Evolutionary conservation across 768 basidiomycete genomes (phyloP).

Genomic region (Russula earlei): DNA sequence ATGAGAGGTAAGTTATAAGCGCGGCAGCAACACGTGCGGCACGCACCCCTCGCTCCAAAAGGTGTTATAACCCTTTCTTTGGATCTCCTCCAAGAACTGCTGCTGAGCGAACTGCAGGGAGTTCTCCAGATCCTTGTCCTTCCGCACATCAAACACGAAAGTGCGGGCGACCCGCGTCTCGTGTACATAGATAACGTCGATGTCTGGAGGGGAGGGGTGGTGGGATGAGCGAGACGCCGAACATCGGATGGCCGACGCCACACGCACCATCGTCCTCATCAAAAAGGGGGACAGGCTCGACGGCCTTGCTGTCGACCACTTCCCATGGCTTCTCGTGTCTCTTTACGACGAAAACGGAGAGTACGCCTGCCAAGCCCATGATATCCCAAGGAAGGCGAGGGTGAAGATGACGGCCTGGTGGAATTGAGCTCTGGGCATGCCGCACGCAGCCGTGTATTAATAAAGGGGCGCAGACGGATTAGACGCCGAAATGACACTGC

Average conservation of each 20-base stretch:
- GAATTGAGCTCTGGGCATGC: not conserved
- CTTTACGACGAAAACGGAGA: conserved; percentile 37
- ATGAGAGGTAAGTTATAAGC: not conserved
- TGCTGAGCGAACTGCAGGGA: conserved; percentile 55
- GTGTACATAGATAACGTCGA: conserved; percentile 49
- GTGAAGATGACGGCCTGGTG: not conserved
- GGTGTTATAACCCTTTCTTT: conserved; percentile 49
- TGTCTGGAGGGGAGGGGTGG: conserved; percentile 30
- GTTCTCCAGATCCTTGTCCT: conserved; percentile 38
- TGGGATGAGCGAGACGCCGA: not conserved
- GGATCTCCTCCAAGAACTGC: conserved; percentile 49
- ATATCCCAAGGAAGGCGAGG: conserved; percentile 3
- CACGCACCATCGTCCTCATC: conserved; percentile 47
- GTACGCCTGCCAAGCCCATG: conserved; percentile 21
- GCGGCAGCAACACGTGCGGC: not conserved
- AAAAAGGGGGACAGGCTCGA: conserved; percentile 58
- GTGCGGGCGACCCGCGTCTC: conserved; percentile 46
- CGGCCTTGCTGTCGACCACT: conserved; percentile 56
- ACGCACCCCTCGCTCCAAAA: conserved; percentile 58
- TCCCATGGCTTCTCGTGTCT: conserved; percentile 60
- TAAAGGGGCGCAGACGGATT: not conserved
- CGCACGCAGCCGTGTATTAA: conserved; percentile 5
- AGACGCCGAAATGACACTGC: conserved; percentile 17
- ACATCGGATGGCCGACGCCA: not conserved
- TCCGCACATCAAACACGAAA: conserved; percentile 53